phyloP scores from a whole-genome alignment of 148 eudicot species.

The Tetragonia tetragonoides region DNA sequence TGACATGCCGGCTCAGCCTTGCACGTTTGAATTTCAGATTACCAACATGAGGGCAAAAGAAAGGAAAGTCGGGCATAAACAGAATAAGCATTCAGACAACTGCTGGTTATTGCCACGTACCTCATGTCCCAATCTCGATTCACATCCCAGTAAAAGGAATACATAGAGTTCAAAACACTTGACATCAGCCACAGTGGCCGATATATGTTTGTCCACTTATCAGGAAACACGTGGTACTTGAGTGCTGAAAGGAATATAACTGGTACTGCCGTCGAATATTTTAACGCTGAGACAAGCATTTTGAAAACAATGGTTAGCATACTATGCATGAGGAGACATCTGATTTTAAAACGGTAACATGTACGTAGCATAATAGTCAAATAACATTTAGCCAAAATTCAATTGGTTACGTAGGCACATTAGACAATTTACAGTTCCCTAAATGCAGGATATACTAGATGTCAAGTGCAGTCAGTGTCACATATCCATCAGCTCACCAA shows the following conservation, averaged over 20 bases:
- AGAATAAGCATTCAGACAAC: neutral
- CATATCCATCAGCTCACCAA: neutral
- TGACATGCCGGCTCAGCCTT: neutral
- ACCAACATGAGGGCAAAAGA: neutral
- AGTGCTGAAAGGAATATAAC: conserved; percentile 97
- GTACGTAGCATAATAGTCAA: neutral
- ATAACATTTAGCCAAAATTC: neutral
- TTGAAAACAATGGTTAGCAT: conserved; percentile 15
- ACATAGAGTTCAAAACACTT: conserved; percentile 74
- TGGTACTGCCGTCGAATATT: conserved; percentile 95
- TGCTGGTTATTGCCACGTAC: conserved; percentile 35
- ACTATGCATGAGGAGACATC: neutral
- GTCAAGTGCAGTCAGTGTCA: neutral
- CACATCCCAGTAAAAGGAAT: conserved; percentile 98
- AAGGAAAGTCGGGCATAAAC: neutral
- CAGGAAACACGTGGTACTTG: conserved; percentile 90
- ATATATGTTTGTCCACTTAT: conserved; percentile 74
- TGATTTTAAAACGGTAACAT: neutral
- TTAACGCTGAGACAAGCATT: conserved; percentile 68
- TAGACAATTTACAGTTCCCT: neutral
- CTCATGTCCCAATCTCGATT: conserved; percentile 99
- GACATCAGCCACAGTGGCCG: conserved; percentile 90
- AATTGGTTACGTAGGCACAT: neutral
- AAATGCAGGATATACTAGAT: neutral
- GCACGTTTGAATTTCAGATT: neutral